Base-by-base conservation (phyloP, 2,329 filamentous ascomycete genomes). In the Neophaeococcomyces aloes region DNA sequence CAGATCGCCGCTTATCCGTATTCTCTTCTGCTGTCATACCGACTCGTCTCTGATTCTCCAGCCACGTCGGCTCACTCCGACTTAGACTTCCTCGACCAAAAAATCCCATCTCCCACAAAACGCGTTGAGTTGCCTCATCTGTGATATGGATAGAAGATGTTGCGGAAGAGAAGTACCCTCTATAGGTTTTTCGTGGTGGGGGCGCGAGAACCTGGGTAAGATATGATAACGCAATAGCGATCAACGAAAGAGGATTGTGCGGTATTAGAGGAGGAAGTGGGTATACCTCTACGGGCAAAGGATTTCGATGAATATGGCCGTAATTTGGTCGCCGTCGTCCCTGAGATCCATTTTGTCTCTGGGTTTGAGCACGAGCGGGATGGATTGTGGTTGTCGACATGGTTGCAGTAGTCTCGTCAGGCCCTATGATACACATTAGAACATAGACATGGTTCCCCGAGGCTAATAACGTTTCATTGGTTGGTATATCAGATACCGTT, bases 401-500 rank as follows among this genome's bases (percentile, higher is more conserved):
- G 30, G 13, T 29, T 35, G 18, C 11, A 11, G 13, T 27, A 5
- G 37, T 15, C 14, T 14, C 23, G 5, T 27, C 23, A 27, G 23
- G 23, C 10, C 23, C 23, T 6, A 27, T n/a, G n/a, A n/a, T n/a
- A n/a, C n/a, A n/a, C n/a, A n/a, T n/a, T n/a, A n/a, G n/a, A n/a
- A n/a, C n/a, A n/a, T n/a, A n/a, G n/a, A n/a, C n/a, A n/a, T n/a
- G n/a, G n/a, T n/a, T n/a, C n/a, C n/a, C n/a, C n/a, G n/a, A n/a
- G n/a, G n/a, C n/a, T n/a, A n/a, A n/a, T n/a, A n/a, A n/a, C n/a
- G n/a, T n/a, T n/a, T n/a, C n/a, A n/a, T n/a, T n/a, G n/a, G n/a
- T n/a, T n/a, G n/a, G n/a, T n/a, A n/a, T n/a, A 48, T 91, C 85
- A 91, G 85, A 91, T 91, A 91, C 85, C 85, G 85, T 91, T 89